Percentiles rank a stretch among this genome's conserved stretches.
Evolutionary conservation across 371 early-diverging fungal genomes (phyloP).

Genomic region (Chytridiales sp.): DNA sequence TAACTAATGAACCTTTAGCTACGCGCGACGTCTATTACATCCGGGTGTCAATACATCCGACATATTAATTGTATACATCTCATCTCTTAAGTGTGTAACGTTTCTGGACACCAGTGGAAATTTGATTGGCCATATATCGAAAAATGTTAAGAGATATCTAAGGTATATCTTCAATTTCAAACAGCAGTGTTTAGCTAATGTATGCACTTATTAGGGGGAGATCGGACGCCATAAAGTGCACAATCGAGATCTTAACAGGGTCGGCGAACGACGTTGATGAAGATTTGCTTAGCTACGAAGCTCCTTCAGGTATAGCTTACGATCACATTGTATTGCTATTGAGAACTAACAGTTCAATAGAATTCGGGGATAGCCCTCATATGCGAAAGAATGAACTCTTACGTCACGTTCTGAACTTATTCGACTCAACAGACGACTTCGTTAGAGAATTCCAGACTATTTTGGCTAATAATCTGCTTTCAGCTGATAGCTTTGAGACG

Average conservation of each 20-base stretch:
- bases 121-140: conserved; percentile 4
- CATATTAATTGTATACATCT: conserved; percentile 10
- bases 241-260: conserved; percentile 9
- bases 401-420: conserved; percentile 10
- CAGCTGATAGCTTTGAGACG: not conserved
- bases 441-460: conserved; percentile 12
- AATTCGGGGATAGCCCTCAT: not conserved
- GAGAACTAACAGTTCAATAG: conserved; percentile 1
- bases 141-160: conserved; percentile 6
- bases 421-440: conserved; percentile 14
- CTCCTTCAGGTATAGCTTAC: conserved; percentile 9
- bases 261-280: not conserved
- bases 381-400: conserved; percentile 2
- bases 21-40: conserved; percentile 12
- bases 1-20: not conserved
- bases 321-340: not conserved
- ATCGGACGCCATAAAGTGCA: conserved; percentile 9
- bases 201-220: not conserved
- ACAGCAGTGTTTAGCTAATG: not conserved
- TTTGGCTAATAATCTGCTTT: conserved; percentile 4
- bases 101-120: conserved; percentile 7
- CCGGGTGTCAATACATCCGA: conserved; percentile 8
- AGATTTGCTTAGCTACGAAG: not conserved
- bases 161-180: conserved; percentile 1
- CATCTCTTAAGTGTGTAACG: conserved; percentile 12